A percentile compares a stretch with the other conserved stretches of the same genome.
Evolutionary conservation across 345 rosid species (phyloP).

Genomic region (Eucalyptus dawsonii): DNA sequence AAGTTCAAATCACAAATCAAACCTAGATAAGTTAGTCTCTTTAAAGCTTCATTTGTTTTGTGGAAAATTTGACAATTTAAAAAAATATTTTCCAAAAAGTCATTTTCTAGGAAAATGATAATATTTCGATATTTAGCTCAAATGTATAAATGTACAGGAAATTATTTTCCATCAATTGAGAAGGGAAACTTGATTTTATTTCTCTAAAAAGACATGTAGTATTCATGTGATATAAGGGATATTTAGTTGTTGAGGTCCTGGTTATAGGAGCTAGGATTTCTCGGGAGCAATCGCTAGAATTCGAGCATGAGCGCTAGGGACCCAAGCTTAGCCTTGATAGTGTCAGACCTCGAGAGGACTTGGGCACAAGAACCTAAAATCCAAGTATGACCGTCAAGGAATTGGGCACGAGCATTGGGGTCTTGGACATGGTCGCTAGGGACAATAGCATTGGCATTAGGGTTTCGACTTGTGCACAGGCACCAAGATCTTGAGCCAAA

Average conservation of each 20-base stretch:
- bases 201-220: neutral
- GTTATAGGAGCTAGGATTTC: too few species aligned
- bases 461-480: neutral
- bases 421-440: neutral
- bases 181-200: neutral
- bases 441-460: neutral
- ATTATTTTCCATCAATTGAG: neutral
- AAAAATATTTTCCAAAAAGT: too few species aligned
- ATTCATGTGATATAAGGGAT: neutral
- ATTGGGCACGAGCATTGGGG: neutral
- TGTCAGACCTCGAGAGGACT: too few species aligned
- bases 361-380: too few species aligned
- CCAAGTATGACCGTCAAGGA: too few species aligned
- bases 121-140: too few species aligned
- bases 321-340: too few species aligned
- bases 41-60: neutral
- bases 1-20: neutral
- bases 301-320: too few species aligned
- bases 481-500: neutral
- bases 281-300: accelerated
- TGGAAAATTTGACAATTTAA: too few species aligned
- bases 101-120: too few species aligned
- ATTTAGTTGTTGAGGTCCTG: accelerated
- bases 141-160: neutral
- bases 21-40: neutral